Base-by-base conservation (phyloP, 768 basidiomycete species). In the Termitomyces sp. region DNA sequence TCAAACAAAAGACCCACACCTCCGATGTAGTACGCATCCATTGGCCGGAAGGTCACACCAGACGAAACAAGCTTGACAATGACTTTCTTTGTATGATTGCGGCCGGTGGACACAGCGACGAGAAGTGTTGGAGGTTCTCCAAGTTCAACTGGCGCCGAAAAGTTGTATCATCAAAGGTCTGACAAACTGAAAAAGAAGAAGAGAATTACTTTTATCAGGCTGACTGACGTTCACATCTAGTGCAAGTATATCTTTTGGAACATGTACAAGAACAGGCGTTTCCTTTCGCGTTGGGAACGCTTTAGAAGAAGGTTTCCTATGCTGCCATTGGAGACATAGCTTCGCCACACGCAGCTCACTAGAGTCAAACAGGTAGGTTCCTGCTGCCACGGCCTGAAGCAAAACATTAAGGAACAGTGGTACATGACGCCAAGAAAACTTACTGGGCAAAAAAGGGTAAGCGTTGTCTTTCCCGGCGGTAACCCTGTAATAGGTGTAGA, bases 381-480 rank as follows among this genome's bases (percentile, higher is more conserved):
- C 95, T 46, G 77, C 73, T 15, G 84, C 77, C 3, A 89, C 80
- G 15, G 84, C 87, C 93, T 93, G 50, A 21, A 55, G 21, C 17
- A 42, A 28, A 47, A 21, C 26, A 50, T 53, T 21, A 45, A 30
- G 14, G 23, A 42, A 50, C 35, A 15, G 3, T 14, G 40, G 37
- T 43, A 50, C 3, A 49, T 5, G 45, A 45, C n/a, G 7, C 14
- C 12, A 3, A 19, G 35, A 42, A 23, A 33, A 17, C 89, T 62
- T 68, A 95, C 94, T 8, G 89, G 79, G 65, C 87, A 94, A 63
- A 81, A 86, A 41, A 93, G 67, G 0, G 73, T 79, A 38, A 89
- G 62, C 1, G 65, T 61, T 21, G 83, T 87, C 47, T 73, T 71
- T 6, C 94, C 94, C 0, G 86, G 75, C 1, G 72, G 64, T 26